phyloP scores from a whole-genome alignment of 441 rosid genomes.

The Codiaeum variegatum region DNA sequence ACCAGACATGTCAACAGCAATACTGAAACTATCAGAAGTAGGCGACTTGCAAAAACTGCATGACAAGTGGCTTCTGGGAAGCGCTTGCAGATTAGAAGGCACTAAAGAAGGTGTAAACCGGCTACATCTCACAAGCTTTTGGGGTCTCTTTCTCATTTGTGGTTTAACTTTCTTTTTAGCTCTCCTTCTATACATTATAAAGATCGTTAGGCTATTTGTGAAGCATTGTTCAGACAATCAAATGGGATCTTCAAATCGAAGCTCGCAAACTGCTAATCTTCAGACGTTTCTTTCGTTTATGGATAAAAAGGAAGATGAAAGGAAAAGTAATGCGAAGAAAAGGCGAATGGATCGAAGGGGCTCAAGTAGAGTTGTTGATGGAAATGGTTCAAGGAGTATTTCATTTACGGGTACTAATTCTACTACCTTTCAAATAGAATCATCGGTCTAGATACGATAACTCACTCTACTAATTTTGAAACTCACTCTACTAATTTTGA shows the following conservation, averaged over 20 bases:
- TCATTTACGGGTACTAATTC: background rate
- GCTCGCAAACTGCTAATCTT: slow-evolving; percentile 21
- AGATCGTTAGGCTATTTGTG: slow-evolving; percentile 23
- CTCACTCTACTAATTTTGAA: too few relatives aligned
- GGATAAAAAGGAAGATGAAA: slow-evolving; percentile 26
- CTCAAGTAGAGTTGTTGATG: slow-evolving; percentile 14
- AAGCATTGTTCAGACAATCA: slow-evolving; percentile 15
- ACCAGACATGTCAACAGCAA: slow-evolving; percentile 36
- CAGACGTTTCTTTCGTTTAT: slow-evolving; percentile 30
- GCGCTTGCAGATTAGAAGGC: slow-evolving; percentile 30
- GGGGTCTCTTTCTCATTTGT: slow-evolving; percentile 41
- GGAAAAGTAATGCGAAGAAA: slow-evolving; percentile 24
- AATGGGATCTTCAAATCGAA: slow-evolving; percentile 11
- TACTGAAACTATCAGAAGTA: slow-evolving; percentile 37
- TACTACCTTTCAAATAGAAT: slow-evolving; percentile 1
- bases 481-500: too few relatives aligned
- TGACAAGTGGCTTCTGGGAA: slow-evolving; percentile 38
- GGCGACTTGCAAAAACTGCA: slow-evolving; percentile 46
- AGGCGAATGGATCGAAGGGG: slow-evolving; percentile 24
- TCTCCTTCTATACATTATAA: slow-evolving; percentile 27
- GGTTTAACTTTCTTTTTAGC: slow-evolving; percentile 30
- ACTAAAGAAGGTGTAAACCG: slow-evolving; percentile 23
- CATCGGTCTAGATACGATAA: too few relatives aligned
- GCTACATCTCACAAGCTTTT: slow-evolving; percentile 36
- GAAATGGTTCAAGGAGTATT: slow-evolving; percentile 9